Conservation (phyloP, 2,329 filamentous ascomycete species). For the Clathrospora elynae region DNA sequence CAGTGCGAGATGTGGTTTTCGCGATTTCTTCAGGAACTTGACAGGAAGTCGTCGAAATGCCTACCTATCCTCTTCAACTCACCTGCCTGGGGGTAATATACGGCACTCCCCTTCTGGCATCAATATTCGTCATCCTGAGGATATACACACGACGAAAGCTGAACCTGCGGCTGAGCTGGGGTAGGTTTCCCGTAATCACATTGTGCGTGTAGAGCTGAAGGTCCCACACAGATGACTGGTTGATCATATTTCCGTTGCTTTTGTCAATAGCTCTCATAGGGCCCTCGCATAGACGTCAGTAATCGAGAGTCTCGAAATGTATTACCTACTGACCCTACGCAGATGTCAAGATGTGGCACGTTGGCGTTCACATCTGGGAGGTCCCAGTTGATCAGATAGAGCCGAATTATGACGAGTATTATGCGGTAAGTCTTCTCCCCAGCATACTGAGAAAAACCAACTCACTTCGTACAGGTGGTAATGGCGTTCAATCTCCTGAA, state of each 20-base stretch:
- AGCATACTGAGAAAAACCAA: background rate
- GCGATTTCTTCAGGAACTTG: constrained; percentile 31
- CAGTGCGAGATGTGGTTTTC: constrained; percentile 36
- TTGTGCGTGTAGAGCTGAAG: constrained; percentile 24
- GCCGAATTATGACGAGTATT: constrained; percentile 46
- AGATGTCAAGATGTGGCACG: constrained; percentile 49
- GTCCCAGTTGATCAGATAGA: constrained; percentile 43
- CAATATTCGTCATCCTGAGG: constrained; percentile 43
- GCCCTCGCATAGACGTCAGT: constrained; percentile 45
- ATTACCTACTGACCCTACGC: constrained; percentile 5
- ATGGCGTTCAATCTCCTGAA: constrained; percentile 50
- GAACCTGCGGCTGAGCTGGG: constrained; percentile 45
- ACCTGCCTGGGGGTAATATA: constrained; percentile 47
- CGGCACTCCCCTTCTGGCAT: constrained; percentile 41
- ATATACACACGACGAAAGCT: constrained; percentile 48
- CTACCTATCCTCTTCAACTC: constrained; percentile 46
- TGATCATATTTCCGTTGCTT: constrained; percentile 44
- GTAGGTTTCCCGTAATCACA: constrained; percentile 26
- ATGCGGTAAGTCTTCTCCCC: constrained; percentile 29
- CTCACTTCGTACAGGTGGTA: constrained; percentile 28
- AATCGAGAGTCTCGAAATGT: background rate
- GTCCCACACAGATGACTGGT: constrained; percentile 43
- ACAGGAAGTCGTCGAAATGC: constrained; percentile 40
- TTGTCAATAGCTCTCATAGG: constrained; percentile 47
- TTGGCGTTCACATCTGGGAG: constrained; percentile 46